Percentiles rank a stretch among this genome's conserved stretches.
phyloP scores from a whole-genome alignment of 1,284 basidiomycete species.

The Chiua sp. region DNA sequence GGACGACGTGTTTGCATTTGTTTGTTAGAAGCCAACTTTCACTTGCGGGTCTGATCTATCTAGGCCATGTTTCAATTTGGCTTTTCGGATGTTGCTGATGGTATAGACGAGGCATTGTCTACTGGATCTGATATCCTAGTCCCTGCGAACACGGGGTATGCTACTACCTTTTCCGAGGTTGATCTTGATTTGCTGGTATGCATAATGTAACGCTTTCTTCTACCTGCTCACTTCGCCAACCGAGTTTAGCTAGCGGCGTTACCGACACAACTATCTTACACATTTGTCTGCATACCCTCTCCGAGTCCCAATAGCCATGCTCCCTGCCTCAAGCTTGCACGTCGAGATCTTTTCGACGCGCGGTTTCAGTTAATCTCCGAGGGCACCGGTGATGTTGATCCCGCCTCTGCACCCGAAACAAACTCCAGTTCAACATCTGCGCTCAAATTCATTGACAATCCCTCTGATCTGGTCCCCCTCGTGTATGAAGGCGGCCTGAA shows the following conservation, averaged over 20 bases:
- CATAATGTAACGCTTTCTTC: conserved; percentile 4
- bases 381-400: conserved; percentile 33
- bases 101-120: conserved; percentile 39
- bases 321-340: conserved; percentile 53
- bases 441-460: conserved; percentile 73
- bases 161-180: conserved; percentile 37
- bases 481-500: conserved; percentile 97
- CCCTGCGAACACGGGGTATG: conserved; percentile 3
- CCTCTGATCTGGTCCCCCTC: conserved; percentile 91
- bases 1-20: neutral
- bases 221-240: conserved; percentile 22
- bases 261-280: conserved; percentile 65
- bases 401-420: conserved; percentile 11
- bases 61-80: conserved; percentile 55
- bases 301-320: conserved; percentile 19
- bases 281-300: conserved; percentile 53
- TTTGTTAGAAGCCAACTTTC: too few relatives aligned
- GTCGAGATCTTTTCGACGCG: conserved; percentile 93
- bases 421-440: conserved; percentile 30
- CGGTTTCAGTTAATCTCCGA: conserved; percentile 88
- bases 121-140: neutral
- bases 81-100: conserved; percentile 48
- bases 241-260: conserved; percentile 55
- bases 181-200: conserved; percentile 42
- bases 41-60: neutral